Evolutionary conservation across 345 rosid genomes (phyloP).

Genomic region (Atalantia buxifolia): DNA sequence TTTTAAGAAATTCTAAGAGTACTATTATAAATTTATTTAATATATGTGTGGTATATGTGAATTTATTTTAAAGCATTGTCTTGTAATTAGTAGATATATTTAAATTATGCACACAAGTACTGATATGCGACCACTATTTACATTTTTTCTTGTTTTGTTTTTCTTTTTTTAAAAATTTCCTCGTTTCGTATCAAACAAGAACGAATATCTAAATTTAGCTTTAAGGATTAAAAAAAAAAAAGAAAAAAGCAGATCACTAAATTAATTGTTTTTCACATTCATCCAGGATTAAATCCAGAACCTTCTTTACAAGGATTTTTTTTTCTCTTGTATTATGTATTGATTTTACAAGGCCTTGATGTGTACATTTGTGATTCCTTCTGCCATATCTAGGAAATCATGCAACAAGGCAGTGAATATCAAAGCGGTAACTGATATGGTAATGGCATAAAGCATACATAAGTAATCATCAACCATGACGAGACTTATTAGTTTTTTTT

Average conservation of each 20-base stretch:
- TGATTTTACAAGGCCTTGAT: neutral
- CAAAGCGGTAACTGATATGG: neutral
- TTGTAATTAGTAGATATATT: too few relatives aligned
- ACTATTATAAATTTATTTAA: too few relatives aligned
- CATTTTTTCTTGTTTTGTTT: too few relatives aligned
- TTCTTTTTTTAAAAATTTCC: too few relatives aligned
- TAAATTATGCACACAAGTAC: too few relatives aligned
- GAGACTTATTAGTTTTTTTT: too few relatives aligned
- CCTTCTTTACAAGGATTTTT: neutral
- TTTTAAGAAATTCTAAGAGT: too few relatives aligned
- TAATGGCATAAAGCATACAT: neutral
- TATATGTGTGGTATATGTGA: too few relatives aligned
- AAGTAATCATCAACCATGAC: neutral
- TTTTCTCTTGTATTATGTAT: neutral
- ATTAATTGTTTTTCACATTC: neutral
- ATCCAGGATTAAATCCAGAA: neutral
- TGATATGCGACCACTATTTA: neutral
- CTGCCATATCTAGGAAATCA: neutral
- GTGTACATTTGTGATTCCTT: neutral
- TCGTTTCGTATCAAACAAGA: neutral
- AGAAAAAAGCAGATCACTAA: too few relatives aligned
- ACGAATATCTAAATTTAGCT: neutral
- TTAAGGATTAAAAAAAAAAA: too few relatives aligned
- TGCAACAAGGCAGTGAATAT: neutral
- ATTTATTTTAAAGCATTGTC: too few relatives aligned